Base-by-base conservation (phyloP, 2,329 filamentous ascomycete genomes). In the Tothia fuscella region DNA sequence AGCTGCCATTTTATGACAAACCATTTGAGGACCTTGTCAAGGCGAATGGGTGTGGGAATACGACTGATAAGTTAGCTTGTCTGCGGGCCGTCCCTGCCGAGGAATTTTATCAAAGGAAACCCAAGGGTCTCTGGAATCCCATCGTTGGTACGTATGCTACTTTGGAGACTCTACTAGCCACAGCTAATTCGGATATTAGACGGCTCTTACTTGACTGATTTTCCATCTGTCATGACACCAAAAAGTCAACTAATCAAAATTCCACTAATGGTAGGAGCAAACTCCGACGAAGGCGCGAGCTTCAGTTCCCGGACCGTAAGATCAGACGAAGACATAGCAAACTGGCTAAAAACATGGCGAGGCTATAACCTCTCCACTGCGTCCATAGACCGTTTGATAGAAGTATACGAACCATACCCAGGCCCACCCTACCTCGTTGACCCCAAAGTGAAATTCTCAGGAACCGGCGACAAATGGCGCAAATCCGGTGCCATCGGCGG, bases 1-100 rank as follows among this genome's bases (percentile, higher is more conserved):
- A 63, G 47, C 69, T 64, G 4, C 73, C 72, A 0, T 77, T 72
- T 52, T 76, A 72, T 73, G 70, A 76, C 49, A 60, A 51, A 9
- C 57, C 73, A 1, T 77, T 72, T 48, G 56, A 65, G 34, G 55
- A 56, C 19, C 58, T 75, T 5, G 62, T 62, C 1, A 54, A 58
- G 14, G 54, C 67, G 9, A 67, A 67, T 1, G 70, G 68, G 0
- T 77, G 74, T 48, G 51, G 55, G 1, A 58, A 58, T 3, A 48
- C 57, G 2, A 37, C 39, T 1, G 47, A 67, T 13, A 69, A 66
- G 26, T 57, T 79, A 19, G 50, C 52, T 17, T 80, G 75, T 50
- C 61, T 78, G 34, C 76, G 78, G 50, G 50, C 45, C 0, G 62
- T 64, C 2, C 9, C 39, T 6, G 14, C 10, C 7, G 26, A 19